Base-by-base conservation (phyloP, 805 yeast species). In the Metschnikowia cerradonensis region DNA sequence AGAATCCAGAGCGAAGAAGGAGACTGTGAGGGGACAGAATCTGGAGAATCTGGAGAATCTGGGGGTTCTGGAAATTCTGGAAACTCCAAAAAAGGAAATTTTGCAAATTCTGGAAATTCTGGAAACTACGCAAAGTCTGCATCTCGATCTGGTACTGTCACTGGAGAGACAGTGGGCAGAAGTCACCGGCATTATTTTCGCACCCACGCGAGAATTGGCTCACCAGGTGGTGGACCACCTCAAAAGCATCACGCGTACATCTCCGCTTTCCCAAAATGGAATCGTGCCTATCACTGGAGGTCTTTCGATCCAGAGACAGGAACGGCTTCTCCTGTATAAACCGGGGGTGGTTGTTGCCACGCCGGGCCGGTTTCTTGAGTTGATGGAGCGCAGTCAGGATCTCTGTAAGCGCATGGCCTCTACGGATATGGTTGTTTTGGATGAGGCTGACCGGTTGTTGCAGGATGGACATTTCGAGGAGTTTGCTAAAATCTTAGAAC, bases 401-500 rank as follows among this genome's bases (percentile, higher is more conserved):
- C 52, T 75, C 14, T 67, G 72, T 3, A 63, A 61, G 22, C 62
- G 77, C 52, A 56, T 79, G 47, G 75, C 82, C 11, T 63, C 72
- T 13, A 71, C 80, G 3, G 82, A 78, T 50, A 70, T 75, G 7
- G 49, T 80, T 2, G 96, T 91, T 0, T 73, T 92, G 32, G 99
- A 94, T 74, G 99, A 94, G 67, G 99, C 99, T 11, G 99, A 94
- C 73, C 77, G 99, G 67, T 72, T 94, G 55, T 75, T 94, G 47
- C 97, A 92, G 67, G 96, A 91, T 62, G 97, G 98, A 2, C 98
- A 91, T 68, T 94, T 92, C 64, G 95, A 89, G 52, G 99, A 94
- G 66, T 80, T 94, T 56, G 95, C 86, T 58, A 86, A 83, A 61
- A 86, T 89, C 52, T 70, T 92, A 53, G 89, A 86, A 49, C 66